A percentile compares a stretch with the other conserved stretches of the same genome.
Evolutionary conservation across 257 asterid species (phyloP).

Genomic region (Solanum etuberosum): DNA sequence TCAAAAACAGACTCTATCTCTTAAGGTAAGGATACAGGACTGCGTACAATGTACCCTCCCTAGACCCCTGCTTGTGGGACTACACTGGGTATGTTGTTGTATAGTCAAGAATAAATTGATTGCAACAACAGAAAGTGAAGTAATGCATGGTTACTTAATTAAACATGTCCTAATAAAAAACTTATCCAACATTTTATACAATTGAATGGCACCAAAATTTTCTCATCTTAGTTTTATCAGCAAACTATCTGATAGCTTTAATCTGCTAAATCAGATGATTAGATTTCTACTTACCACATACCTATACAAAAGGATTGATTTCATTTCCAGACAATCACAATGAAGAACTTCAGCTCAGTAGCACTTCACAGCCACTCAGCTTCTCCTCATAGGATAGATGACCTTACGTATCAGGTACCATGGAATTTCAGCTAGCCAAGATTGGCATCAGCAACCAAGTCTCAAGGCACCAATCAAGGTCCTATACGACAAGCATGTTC

Average conservation of each 20-base stretch:
- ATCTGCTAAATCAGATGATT: neutral
- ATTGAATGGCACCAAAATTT: neutral
- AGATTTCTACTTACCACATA: neutral
- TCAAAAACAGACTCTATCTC: neutral
- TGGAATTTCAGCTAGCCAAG: neutral
- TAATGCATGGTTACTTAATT: neutral
- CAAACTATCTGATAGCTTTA: neutral
- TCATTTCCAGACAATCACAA: neutral
- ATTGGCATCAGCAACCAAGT: neutral
- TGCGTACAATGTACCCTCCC: neutral
- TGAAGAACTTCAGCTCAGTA: conserved; percentile 2
- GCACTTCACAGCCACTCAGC: neutral
- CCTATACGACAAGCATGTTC: neutral
- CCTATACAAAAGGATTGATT: neutral
- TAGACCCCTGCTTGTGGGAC: neutral
- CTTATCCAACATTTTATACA: neutral
- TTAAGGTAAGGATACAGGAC: neutral
- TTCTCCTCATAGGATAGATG: conserved; percentile 2
- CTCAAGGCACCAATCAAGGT: neutral
- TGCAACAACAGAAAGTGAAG: neutral
- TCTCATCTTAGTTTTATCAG: neutral
- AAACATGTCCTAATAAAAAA: neutral
- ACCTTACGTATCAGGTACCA: neutral
- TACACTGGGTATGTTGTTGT: neutral
- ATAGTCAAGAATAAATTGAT: neutral